Base-by-base conservation (phyloP, 495 filamentous ascomycete genomes). In the Hypoxylon lienhwacheense region DNA sequence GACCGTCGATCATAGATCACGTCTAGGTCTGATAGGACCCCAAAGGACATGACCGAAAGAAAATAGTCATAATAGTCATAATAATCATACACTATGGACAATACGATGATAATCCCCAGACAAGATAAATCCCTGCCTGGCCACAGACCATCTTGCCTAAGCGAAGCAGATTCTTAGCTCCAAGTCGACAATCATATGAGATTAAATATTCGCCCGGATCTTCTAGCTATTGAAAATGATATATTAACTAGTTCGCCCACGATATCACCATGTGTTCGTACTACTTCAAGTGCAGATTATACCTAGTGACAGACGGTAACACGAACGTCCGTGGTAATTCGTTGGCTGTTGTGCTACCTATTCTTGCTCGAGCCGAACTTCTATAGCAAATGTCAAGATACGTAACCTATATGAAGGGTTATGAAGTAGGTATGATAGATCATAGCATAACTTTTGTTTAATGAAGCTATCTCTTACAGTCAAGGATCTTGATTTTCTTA, bases 111-210 rank as follows among this genome's bases (percentile, higher is more conserved):
- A 40, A 33, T 61, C 52, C 52, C 58, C 47, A 37, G 48, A 46
- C 40, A 54, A 50, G 41, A 58, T 51, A 56, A 37, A 43, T 44
- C 59, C 59, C 41, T 58, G 59, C 28, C n/a, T 43, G 20, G 19
- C 34, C 59, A 46, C 43, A 40, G 59, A 36, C 48, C 53, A 59
- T 49, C 44, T 16, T 59, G 59, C 59, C 24, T 47, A 53, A 58
- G 59, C 59, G 59, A 58, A 41, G 48, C 19, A 56, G 47, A 51
- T 57, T 56, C 53, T 34, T 55, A 22, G 59, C 26, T 53, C 59
- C 48, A 58, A 63, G 47, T 45, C 39, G 59, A 45, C 54, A 54
- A 63, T 63, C 59, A 63, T 63, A 50, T 63, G 47, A 63, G 59
- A 63, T 63, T 63, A 51, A 46, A 57, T 37, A 53, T 53, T 42